Conservation (phyloP, 805 yeast species). For the Saccharomycopsis microspora region DNA sequence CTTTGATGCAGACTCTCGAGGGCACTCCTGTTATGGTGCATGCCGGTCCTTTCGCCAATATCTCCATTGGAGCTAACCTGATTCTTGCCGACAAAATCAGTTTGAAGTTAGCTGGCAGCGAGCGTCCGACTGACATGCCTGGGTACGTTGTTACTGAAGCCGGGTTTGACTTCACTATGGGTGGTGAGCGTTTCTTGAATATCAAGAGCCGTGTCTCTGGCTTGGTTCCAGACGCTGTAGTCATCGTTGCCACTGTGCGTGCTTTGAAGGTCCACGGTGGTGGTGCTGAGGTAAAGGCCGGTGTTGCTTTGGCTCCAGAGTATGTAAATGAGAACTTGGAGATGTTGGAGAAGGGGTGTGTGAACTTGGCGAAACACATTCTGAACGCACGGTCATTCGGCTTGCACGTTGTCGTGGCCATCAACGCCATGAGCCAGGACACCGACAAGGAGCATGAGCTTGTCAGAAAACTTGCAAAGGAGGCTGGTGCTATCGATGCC, state of each 20-base stretch:
- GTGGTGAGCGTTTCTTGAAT: slow-evolving; percentile 79
- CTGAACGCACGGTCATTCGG: slow-evolving; percentile 61
- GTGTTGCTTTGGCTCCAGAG: slow-evolving; percentile 65
- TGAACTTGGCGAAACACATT: slow-evolving; percentile 70
- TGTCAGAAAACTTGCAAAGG: slow-evolving; percentile 53
- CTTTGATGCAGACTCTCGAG: slow-evolving; percentile 79
- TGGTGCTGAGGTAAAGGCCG: slow-evolving; percentile 81
- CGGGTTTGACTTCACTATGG: slow-evolving; percentile 86
- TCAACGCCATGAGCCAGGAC: slow-evolving; percentile 69
- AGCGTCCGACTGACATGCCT: slow-evolving; percentile 38
- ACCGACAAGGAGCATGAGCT: slow-evolving; percentile 57
- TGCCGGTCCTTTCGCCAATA: slow-evolving; percentile 85
- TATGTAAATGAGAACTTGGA: slow-evolving; percentile 64
- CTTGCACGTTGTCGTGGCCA: slow-evolving; percentile 72
- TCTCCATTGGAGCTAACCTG: slow-evolving; percentile 79
- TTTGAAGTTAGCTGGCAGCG: slow-evolving; percentile 65
- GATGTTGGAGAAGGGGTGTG: slow-evolving; percentile 56
- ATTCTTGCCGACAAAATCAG: slow-evolving; percentile 75
- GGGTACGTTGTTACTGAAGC: slow-evolving; percentile 84
- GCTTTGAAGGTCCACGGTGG: slow-evolving; percentile 84
- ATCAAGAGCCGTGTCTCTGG: slow-evolving; percentile 81
- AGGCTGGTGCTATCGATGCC: slow-evolving; percentile 74
- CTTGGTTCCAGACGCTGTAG: slow-evolving; percentile 63
- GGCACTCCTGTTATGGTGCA: slow-evolving; percentile 83
- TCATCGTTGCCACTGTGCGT: slow-evolving; percentile 74